These are phyloP conservation scores for Phytophthora foliorum DNA, from an alignment of 352 stramenopile species.

Conservation along the genomic window DNA sequence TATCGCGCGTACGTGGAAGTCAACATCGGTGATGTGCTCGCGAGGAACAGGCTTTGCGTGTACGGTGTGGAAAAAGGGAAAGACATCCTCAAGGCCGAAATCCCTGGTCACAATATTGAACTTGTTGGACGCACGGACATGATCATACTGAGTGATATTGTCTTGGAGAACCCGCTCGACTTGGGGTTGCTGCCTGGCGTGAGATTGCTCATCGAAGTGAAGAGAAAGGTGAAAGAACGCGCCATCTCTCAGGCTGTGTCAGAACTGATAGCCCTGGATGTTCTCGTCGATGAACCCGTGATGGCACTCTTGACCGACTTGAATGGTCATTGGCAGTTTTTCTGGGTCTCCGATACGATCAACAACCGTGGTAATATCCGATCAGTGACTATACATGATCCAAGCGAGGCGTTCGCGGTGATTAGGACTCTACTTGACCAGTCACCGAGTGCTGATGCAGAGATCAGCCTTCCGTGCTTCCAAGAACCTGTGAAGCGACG, in stretches of 20 bases:
- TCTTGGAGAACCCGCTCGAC: conserved; percentile 15
- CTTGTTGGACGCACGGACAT: conserved; percentile 35
- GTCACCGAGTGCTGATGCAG: conserved; percentile 25
- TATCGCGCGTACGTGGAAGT: conserved; percentile 39
- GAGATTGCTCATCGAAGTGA: conserved; percentile 40
- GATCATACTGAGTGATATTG: conserved; percentile 33
- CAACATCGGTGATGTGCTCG: conserved; percentile 40
- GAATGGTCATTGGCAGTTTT: conserved; percentile 31
- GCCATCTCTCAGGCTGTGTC: conserved; percentile 22
- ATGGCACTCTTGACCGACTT: conserved; percentile 45
- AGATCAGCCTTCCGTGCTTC: conserved; percentile 32
- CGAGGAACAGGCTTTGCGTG: conserved; percentile 21
- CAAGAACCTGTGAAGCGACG: conserved; percentile 38
- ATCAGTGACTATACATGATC: conserved; percentile 24
- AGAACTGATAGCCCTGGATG: conserved; percentile 37
- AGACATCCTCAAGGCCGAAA: conserved; percentile 27
- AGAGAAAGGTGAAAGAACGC: conserved; percentile 26
- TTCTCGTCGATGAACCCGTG: conserved; percentile 19
- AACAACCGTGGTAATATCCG: conserved; percentile 16
- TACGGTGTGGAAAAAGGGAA: conserved; percentile 14
- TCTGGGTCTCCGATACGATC: conserved; percentile 20
- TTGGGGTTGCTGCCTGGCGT: conserved; percentile 22
- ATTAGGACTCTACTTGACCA: conserved; percentile 28
- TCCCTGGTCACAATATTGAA: conserved; percentile 32
- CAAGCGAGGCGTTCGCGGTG: conserved; percentile 38